phyloP scores from a whole-genome alignment of 2,329 filamentous ascomycete species.

The Lachnellula arida region DNA sequence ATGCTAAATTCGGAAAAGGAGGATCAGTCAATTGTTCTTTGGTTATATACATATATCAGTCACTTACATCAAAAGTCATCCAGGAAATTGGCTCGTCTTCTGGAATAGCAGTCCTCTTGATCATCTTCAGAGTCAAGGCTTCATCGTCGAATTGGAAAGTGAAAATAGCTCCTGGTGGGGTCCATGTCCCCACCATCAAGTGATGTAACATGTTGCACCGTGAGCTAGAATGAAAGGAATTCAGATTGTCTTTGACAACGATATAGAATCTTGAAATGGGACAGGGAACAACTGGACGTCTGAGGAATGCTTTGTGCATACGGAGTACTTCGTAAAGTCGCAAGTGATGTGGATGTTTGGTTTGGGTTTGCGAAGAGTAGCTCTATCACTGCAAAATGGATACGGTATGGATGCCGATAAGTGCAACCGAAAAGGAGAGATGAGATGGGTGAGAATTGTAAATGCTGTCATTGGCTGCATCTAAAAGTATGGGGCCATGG shows the following conservation, averaged over 20 bases:
- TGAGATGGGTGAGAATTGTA: too few relatives aligned
- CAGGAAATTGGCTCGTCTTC: slow-evolving; percentile 85
- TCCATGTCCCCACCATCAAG: slow-evolving; percentile 91
- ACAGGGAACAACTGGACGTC: not conserved
- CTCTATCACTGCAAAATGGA: too few relatives aligned
- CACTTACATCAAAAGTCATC: slow-evolving; percentile 81
- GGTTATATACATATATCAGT: not conserved
- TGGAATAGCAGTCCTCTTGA: slow-evolving; percentile 78
- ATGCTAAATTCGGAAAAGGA: slow-evolving; percentile 51
- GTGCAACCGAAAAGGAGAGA: too few relatives aligned
- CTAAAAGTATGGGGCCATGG: too few relatives aligned
- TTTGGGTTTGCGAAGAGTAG: too few relatives aligned
- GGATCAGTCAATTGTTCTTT: not conserved
- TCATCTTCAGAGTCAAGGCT: slow-evolving; percentile 63
- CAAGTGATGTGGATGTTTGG: too few relatives aligned
- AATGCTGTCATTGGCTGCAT: too few relatives aligned
- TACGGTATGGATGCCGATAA: too few relatives aligned
- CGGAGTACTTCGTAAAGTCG: too few relatives aligned
- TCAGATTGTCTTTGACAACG: not conserved
- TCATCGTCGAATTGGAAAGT: slow-evolving; percentile 86
- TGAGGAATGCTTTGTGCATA: not conserved
- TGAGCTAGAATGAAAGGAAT: not conserved
- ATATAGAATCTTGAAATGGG: not conserved
- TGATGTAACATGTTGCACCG: slow-evolving; percentile 69
- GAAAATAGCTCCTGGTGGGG: slow-evolving; percentile 82